Evolutionary conservation across 2,329 filamentous ascomycete genomes (phyloP).

Genomic region (Neonectria magnoliae): DNA sequence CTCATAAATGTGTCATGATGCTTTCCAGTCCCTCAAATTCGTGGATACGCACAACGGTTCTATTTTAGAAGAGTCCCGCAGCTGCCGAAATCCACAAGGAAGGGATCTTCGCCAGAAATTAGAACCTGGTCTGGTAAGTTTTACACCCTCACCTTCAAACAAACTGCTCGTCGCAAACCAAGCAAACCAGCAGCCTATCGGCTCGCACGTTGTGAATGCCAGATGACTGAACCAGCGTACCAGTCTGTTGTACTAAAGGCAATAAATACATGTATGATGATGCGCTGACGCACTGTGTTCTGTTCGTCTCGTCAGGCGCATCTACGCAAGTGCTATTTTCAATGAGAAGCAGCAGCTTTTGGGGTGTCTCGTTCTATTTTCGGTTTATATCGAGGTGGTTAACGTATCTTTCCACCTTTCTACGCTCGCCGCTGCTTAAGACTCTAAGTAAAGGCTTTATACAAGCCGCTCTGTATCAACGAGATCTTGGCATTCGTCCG

Average conservation of each 20-base stretch:
- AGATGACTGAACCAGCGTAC: background rate
- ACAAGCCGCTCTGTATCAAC: background rate
- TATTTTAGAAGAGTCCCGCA: background rate
- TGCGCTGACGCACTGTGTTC: background rate
- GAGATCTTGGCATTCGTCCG: background rate
- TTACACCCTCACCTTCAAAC: background rate
- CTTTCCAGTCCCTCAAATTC: background rate
- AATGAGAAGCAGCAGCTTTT: background rate
- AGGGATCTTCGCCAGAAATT: background rate
- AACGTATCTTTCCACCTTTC: background rate
- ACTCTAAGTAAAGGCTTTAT: background rate
- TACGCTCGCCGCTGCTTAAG: background rate
- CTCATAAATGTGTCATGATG: slow-evolving; percentile 2
- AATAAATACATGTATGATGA: background rate
- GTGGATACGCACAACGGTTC: background rate
- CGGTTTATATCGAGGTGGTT: background rate
- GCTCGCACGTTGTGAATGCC: background rate
- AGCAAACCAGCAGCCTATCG: background rate
- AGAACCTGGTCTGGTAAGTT: background rate
- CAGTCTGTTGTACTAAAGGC: background rate
- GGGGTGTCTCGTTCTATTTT: background rate
- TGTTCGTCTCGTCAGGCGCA: background rate
- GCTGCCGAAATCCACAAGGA: background rate
- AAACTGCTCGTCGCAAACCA: background rate
- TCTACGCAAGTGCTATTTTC: background rate